Conservation (phyloP, 2,329 filamentous ascomycete species). For the Tolypocladium tundrense region DNA sequence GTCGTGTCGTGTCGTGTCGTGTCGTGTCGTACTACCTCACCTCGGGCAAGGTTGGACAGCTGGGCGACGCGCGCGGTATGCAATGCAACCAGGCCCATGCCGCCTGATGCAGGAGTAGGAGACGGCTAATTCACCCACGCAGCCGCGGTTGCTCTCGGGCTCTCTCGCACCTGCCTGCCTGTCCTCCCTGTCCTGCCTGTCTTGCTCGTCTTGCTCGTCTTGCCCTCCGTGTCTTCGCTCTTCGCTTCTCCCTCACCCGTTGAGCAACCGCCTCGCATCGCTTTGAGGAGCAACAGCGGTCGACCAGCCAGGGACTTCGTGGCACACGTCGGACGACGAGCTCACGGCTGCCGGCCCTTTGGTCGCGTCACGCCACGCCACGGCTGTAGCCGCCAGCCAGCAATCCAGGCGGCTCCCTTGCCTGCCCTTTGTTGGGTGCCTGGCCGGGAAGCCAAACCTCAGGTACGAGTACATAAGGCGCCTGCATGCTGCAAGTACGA, state of each 20-base stretch:
- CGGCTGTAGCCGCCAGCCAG: no score
- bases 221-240: neutral
- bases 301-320: no score
- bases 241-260: neutral
- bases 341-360: no score
- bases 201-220: neutral
- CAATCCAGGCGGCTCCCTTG: no score
- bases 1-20: neutral
- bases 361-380: no score
- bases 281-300: neutral
- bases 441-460: neutral
- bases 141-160: neutral
- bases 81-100: neutral
- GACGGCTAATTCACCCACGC: neutral
- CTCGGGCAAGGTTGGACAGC: neutral
- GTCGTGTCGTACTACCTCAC: neutral
- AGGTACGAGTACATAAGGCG: neutral
- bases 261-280: neutral
- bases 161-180: neutral
- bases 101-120: neutral
- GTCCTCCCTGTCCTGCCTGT: slow-evolving; percentile 1
- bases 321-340: no score
- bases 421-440: no score
- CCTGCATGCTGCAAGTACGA: neutral
- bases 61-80: neutral